Base-by-base conservation (phyloP, 2,329 filamentous ascomycete genomes). In the Passalora sequoiae region DNA sequence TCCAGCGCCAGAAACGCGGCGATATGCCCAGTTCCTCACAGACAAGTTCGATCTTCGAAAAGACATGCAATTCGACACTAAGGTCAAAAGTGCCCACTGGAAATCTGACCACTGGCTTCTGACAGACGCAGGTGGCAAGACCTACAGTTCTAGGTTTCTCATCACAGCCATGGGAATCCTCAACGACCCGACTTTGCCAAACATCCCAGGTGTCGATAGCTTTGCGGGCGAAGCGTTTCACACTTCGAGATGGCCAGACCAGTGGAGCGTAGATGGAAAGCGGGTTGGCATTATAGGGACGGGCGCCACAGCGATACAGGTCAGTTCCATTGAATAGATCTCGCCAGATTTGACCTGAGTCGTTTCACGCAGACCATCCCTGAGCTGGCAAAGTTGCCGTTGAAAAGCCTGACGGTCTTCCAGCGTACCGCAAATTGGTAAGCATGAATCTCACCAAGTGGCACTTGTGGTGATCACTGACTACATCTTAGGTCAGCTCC, bases 381-480 rank as follows among this genome's bases (percentile, higher is more conserved):
- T 13, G 53, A 52, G 22, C 53, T 54, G 27, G 49, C 53, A n/a
- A 52, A 58, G 20, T 53, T 54, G 16, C 55, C 53, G 4, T 40
- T 45, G n/a, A 44, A 46, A 1, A 64, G 59, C 1, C 58, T 84
- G 1, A 71, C 66, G 1, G 76, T 84, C 17, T 83, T 83, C 60
- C 79, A 84, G 55, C 71, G 81, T 12, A 84, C 80, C 0, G 80
- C 81, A 0, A 84, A 84, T 45, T 66, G 82, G 5, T 33, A n/a
- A n/a, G n/a, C n/a, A n/a, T n/a, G n/a, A n/a, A n/a, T n/a, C n/a
- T n/a, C n/a, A n/a, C n/a, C n/a, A n/a, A n/a, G n/a, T n/a, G n/a
- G n/a, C n/a, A n/a, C n/a, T n/a, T n/a, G n/a, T n/a, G n/a, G n/a
- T n/a, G n/a, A n/a, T n/a, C n/a, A n/a, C n/a, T n/a, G n/a, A n/a